Base-by-base conservation (phyloP, 306 rosid genomes). In the Mucuna pruriens region DNA sequence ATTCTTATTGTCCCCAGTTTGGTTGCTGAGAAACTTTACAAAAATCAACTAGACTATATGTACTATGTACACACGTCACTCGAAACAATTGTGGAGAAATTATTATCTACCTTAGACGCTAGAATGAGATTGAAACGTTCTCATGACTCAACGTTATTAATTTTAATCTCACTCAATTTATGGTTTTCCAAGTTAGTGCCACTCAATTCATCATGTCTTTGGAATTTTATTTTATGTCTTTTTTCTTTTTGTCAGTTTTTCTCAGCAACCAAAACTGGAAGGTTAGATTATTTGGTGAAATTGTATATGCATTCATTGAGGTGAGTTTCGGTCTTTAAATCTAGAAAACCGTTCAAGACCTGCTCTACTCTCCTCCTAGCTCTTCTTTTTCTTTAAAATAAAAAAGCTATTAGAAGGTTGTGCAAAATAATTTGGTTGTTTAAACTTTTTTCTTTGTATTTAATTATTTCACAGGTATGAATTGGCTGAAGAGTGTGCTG, bases 401-500 rank as follows among this genome's bases (percentile, higher is more conserved):
- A 2, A 57, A 25, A 64, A 9, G n/a, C 4, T 26, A 23, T 7
- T 57, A 12, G 10, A 49, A 49, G 42, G 34, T 44, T 71, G 20
- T 79, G 67, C 64, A 20, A 29, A 2, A 55, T 70, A 44, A 29
- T 44, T 36, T 77, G 48, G 17, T 75, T 52, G 39, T 70, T 69
- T 83, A 8, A 60, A 40, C 48, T 40, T 80, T 62, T 66, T 55
- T 68, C 23, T 45, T 60, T 74, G 12, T 15, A 15, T 45, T 82
- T 81, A 16, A 84, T 62, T 79, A 58, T 76, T 83, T 71, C 60
- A 11, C 71, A 86, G 89, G 61, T 86, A 86, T 73, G 84, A 83
- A 44, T 73, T 74, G 67, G 99, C 98, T 19, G 97, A 87, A 77
- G 95, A 92, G 71, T 92, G 97, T 85, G 94, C 99, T 15, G 98